Evolutionary conservation across 1,139 yeast species (phyloP).

Genomic region (Kodamaea sp.): DNA sequence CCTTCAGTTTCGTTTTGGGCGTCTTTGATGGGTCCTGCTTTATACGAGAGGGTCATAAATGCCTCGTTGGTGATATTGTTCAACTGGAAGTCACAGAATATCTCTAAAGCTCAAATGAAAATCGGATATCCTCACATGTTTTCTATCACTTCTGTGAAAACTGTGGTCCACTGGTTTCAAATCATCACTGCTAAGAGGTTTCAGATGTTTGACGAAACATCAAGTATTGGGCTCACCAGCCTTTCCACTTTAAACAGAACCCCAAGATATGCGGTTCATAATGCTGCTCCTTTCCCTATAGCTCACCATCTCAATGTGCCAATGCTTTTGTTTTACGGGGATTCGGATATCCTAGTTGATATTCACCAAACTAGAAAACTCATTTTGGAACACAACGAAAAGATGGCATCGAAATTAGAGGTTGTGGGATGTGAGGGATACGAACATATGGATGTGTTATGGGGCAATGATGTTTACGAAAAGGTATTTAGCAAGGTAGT

Average conservation of each 20-base stretch:
- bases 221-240: slow-evolving; percentile 33
- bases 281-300: slow-evolving; percentile 58
- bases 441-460: slow-evolving; percentile 40
- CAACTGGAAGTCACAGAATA: slow-evolving; percentile 44
- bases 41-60: slow-evolving; percentile 42
- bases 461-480: slow-evolving; percentile 34
- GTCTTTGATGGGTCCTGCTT: slow-evolving; percentile 33
- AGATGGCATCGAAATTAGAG: slow-evolving; percentile 24
- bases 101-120: slow-evolving; percentile 34
- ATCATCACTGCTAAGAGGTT: slow-evolving; percentile 42
- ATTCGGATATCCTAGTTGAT: slow-evolving; percentile 45
- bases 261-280: slow-evolving; percentile 32
- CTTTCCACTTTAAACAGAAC: slow-evolving; percentile 17
- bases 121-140: slow-evolving; percentile 51
- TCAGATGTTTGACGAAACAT: slow-evolving; percentile 52
- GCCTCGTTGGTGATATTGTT: slow-evolving; percentile 36
- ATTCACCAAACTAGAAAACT: slow-evolving; percentile 32
- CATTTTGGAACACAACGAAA: slow-evolving; percentile 26
- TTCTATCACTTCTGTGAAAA: slow-evolving; percentile 47
- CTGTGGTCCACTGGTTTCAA: slow-evolving; percentile 51
- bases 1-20: slow-evolving; percentile 52
- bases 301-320: slow-evolving; percentile 43
- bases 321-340: slow-evolving; percentile 41
- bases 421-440: slow-evolving; percentile 27
- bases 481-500: slow-evolving; percentile 24